These are phyloP conservation scores for Omphalotus guepiniiformis DNA, from an alignment of 768 basidiomycete genomes.

Conservation along the genomic window DNA sequence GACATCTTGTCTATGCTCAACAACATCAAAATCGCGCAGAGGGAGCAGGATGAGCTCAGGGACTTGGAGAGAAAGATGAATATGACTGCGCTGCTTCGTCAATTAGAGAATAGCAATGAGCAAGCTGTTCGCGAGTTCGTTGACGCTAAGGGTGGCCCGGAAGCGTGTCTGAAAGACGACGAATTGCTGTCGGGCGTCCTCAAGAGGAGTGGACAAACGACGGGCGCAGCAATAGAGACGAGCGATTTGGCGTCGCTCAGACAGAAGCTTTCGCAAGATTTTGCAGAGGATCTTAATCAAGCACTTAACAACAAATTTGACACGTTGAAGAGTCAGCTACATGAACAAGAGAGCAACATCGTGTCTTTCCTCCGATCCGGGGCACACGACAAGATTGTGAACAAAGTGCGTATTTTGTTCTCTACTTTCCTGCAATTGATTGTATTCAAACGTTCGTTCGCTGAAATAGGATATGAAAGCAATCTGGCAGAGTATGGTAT, in stretches of 20 bases:
- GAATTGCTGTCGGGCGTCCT: slow-evolving; percentile 11
- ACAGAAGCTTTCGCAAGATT: slow-evolving; percentile 17
- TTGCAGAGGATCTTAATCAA: slow-evolving; percentile 23
- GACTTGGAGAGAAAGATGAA: slow-evolving; percentile 27
- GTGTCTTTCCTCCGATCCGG: slow-evolving; percentile 27
- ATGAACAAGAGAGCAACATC: slow-evolving; percentile 27
- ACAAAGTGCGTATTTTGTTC: slow-evolving; percentile 19
- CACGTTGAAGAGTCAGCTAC: slow-evolving; percentile 15
- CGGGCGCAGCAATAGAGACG: slow-evolving; percentile 1
- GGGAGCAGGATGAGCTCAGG: slow-evolving; percentile 23
- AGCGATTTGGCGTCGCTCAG: slow-evolving; percentile 9
- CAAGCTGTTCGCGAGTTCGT: slow-evolving; percentile 29
- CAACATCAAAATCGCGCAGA: slow-evolving; percentile 25
- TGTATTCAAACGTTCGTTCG: not conserved
- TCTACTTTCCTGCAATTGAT: not conserved
- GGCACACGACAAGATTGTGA: slow-evolving; percentile 30
- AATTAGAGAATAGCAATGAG: slow-evolving; percentile 36
- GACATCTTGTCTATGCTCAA: slow-evolving; percentile 33
- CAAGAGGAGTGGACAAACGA: slow-evolving; percentile 12
- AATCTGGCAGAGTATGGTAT: slow-evolving; percentile 37
- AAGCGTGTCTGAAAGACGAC: slow-evolving; percentile 19
- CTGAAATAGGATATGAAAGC: slow-evolving; percentile 27
- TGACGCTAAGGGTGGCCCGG: slow-evolving; percentile 14
- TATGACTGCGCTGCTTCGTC: slow-evolving; percentile 37
- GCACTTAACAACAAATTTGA: slow-evolving; percentile 27